Evolutionary conservation across 2,329 filamentous ascomycete species (phyloP), one percentile per base, ranked within the genome.

Genomic region (Alternaria sp.): DNA sequence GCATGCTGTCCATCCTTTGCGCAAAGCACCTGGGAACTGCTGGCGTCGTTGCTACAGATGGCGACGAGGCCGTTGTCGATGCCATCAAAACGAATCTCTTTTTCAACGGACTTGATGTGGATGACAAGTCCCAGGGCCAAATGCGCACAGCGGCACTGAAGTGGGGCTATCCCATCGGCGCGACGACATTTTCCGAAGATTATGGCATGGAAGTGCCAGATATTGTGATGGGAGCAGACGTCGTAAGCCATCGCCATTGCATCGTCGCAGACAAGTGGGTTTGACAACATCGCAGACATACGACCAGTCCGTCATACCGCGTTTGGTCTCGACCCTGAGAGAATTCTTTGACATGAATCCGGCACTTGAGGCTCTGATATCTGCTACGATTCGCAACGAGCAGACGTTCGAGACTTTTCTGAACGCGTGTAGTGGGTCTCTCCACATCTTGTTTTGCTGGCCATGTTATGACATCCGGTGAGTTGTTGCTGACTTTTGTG

Each of bases 1-100:
- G 90, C 0, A 90, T 92, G 71, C 77, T 93, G 2, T 89, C 90
- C 0, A 86, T 93, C 11, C 79, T 93, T 0, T 92, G 90, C 62
- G 85, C 87, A n/a, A 90, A 88, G 65, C 80, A 87, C 69, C 81
- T 94, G 0, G 80, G 76, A 5, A 83, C 88, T 0, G 72, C 77
- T 0, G 83, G 86, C 51, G 85, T 90, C 23, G 81, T 90, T 5
- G 86, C 88, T 2, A 91, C 91, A 0, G 91, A 95, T 70, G 91
- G 91, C 2, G 90, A 90, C 13, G 86, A 88, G 66, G 86, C 88
- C 52, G 89, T 93, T 1, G 85, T 92, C 49, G 85, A 88, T 68
- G 84, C 85, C 34, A 79, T 93, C 34, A 83, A 84, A 1, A 87
- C 87, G 40, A 93, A 90, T 64, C 78, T 91, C 34, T 88, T 86